Evolutionary conservation across 108 stramenopile genomes (phyloP).

Genomic region (Asterionellopsis glacialis): DNA sequence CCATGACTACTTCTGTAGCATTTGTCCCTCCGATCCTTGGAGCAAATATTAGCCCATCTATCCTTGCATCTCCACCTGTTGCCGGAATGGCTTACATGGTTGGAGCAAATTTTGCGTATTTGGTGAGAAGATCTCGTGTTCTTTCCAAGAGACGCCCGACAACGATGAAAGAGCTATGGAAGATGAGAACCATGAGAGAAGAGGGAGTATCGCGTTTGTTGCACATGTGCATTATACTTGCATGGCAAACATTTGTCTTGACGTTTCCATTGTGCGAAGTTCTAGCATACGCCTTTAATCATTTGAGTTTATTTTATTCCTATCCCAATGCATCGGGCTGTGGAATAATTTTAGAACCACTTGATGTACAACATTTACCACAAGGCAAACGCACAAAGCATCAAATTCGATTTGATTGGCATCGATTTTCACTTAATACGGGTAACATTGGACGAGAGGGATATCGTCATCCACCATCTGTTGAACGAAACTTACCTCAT

Average conservation of each 20-base stretch:
- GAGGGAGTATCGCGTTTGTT: conserved; percentile 20
- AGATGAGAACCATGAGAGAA: conserved; percentile 34
- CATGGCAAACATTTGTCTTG: conserved; percentile 36
- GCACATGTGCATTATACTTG: conserved; percentile 21
- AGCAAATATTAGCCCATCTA: too few species aligned
- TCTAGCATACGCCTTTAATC: conserved; percentile 16
- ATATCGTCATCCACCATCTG: conserved; percentile 37
- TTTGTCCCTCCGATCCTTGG: too few species aligned
- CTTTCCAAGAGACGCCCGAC: conserved; percentile 10
- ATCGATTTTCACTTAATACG: background rate
- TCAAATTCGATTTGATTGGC: conserved; percentile 49
- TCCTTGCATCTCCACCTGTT: too few species aligned
- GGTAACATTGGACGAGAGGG: conserved; percentile 40
- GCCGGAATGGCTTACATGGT: conserved; percentile 16
- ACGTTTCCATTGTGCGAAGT: conserved; percentile 34
- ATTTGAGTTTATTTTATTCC: conserved; percentile 38
- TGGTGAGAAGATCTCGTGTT: conserved; percentile 33
- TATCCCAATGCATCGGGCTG: conserved; percentile 42
- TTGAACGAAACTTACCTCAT: conserved; percentile 38
- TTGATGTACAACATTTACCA: conserved; percentile 21
- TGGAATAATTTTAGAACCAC: conserved; percentile 45
- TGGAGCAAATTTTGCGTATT: conserved; percentile 26
- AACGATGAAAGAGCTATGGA: conserved; percentile 25
- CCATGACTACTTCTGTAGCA: too few species aligned
- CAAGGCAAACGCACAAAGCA: conserved; percentile 20